Evolutionary conservation across 495 filamentous ascomycete species (phyloP).

Genomic region (Podospora anserina): DNA sequence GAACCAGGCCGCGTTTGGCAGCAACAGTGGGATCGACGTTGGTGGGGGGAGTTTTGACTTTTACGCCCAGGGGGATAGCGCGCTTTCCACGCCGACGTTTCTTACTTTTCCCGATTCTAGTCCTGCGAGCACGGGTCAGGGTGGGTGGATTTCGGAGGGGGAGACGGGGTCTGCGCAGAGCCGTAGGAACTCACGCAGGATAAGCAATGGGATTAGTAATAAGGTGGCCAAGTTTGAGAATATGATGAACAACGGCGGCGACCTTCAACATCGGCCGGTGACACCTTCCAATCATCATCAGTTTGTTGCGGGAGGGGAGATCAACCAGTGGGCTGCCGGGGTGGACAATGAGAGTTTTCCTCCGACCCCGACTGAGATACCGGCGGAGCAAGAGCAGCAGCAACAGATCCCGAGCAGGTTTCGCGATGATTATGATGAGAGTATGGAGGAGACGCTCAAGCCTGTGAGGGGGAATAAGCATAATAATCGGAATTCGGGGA

Average conservation of each 20-base stretch:
- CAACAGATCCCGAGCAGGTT: slow-evolving; percentile 37
- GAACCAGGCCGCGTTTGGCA: slow-evolving; percentile 38
- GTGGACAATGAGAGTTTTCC: slow-evolving; percentile 43
- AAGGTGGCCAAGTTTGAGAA: slow-evolving; percentile 51
- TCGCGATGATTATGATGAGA: slow-evolving; percentile 51
- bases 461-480: slow-evolving; percentile 36
- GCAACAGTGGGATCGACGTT: slow-evolving; percentile 25
- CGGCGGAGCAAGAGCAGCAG: slow-evolving; percentile 37
- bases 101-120: slow-evolving; percentile 43
- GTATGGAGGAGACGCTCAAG: slow-evolving; percentile 59
- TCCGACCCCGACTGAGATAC: slow-evolving; percentile 47
- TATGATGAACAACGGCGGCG: slow-evolving; percentile 33
- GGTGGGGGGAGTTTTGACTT: slow-evolving; percentile 39
- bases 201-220: slow-evolving; percentile 55
- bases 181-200: slow-evolving; percentile 41
- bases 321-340: slow-evolving; percentile 10
- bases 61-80: slow-evolving; percentile 34
- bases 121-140: slow-evolving; percentile 32
- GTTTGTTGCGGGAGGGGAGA: slow-evolving; percentile 53
- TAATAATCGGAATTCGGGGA: slow-evolving; percentile 34
- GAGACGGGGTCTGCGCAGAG: slow-evolving; percentile 37
- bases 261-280: slow-evolving; percentile 42
- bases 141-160: slow-evolving; percentile 46
- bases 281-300: slow-evolving; percentile 53
- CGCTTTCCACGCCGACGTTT: slow-evolving; percentile 46